Conservation (phyloP, 140 eudicot species). For the Senecio squalidus region DNA sequence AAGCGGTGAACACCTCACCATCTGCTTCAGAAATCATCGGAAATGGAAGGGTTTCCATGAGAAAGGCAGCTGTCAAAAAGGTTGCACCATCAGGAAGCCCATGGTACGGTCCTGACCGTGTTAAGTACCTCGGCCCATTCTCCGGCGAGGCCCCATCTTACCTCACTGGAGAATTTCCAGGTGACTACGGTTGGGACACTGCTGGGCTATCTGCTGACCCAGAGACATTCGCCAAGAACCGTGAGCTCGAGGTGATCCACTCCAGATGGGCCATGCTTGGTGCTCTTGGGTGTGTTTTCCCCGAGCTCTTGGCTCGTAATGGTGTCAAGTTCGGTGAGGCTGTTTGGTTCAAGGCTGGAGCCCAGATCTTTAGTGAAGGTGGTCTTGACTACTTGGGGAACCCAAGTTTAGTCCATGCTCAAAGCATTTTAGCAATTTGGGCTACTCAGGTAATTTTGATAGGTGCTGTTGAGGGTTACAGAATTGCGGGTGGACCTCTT, state of each 20-base stretch:
- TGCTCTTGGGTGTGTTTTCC: slow-evolving; percentile 41
- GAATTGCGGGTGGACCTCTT: not conserved
- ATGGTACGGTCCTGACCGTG: not conserved
- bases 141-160: not conserved
- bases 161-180: not conserved
- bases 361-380: slow-evolving; percentile 45
- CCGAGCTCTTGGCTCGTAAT: slow-evolving; percentile 38
- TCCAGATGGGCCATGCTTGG: slow-evolving; percentile 48
- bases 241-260: slow-evolving; percentile 51
- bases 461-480: slow-evolving; percentile 1
- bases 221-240: slow-evolving; percentile 53
- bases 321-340: slow-evolving; percentile 46
- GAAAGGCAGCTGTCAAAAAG: too few species aligned
- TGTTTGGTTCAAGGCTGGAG: slow-evolving; percentile 50
- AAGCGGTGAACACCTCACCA: too few species aligned
- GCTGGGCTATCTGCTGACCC: not conserved
- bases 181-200: slow-evolving; percentile 1
- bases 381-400: slow-evolving; percentile 47
- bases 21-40: too few species aligned
- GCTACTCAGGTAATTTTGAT: not conserved
- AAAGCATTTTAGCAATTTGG: not conserved
- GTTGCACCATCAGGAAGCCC: slow-evolving; percentile 1
- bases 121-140: slow-evolving; percentile 1
- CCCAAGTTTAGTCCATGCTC: slow-evolving; percentile 19
- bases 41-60: too few species aligned